phyloP scores from a whole-genome alignment of 2,329 filamentous ascomycete species.

The Rhynchosporium agropyri region DNA sequence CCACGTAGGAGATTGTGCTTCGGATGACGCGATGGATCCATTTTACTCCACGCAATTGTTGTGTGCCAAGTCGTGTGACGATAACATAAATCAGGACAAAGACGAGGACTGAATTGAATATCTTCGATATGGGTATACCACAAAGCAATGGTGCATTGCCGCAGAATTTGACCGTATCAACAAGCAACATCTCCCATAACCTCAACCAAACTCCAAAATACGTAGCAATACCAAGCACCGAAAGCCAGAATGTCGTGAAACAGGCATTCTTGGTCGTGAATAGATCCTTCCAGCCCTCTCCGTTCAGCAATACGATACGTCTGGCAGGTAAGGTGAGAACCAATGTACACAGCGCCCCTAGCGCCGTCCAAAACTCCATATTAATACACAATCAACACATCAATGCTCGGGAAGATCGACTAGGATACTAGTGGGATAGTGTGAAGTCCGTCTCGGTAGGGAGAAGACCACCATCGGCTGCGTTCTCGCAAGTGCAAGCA shows the following conservation, averaged over 20 bases:
- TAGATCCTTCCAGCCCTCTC: background rate
- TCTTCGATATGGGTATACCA: too few species aligned
- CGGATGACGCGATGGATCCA: background rate
- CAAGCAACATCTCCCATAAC: conserved; percentile 1
- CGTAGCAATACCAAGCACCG: conserved; percentile 6
- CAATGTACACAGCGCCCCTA: background rate
- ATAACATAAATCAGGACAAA: background rate
- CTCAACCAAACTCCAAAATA: conserved; percentile 2
- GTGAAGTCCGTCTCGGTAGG: conserved; percentile 86
- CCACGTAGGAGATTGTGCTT: background rate
- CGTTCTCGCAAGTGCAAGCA: conserved; percentile 83
- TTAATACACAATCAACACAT: background rate
- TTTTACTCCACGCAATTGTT: background rate
- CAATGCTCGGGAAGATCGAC: background rate
- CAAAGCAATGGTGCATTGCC: background rate
- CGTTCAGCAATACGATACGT: background rate
- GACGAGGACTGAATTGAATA: background rate
- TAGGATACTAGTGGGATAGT: conserved; percentile 52
- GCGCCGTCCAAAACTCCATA: conserved; percentile 12
- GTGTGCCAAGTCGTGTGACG: background rate
- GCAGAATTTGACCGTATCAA: background rate
- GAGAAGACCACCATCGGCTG: conserved; percentile 61
- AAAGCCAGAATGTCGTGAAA: conserved; percentile 6
- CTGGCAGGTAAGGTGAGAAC: conserved; percentile 5
- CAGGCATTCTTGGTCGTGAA: conserved; percentile 5